Percentiles rank a stretch among this genome's conserved stretches.
phyloP scores from a whole-genome alignment of 345 rosid species.

The Salix viminalis region DNA sequence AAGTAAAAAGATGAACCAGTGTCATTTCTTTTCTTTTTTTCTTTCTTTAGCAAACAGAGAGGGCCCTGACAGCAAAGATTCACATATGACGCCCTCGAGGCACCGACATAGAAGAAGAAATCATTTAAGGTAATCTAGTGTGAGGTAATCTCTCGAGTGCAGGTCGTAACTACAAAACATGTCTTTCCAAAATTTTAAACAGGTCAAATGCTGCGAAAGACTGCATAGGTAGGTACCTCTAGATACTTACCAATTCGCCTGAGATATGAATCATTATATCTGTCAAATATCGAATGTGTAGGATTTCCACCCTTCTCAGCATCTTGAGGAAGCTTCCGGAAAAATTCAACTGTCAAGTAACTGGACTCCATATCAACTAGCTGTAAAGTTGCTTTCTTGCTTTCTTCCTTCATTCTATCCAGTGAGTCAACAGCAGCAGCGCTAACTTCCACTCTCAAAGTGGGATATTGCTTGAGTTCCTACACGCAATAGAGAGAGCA shows the following conservation, averaged over 20 bases:
- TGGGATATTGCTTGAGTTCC: conserved; percentile 94
- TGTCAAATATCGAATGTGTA: conserved; percentile 76
- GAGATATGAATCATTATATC: conserved; percentile 86
- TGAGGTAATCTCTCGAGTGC: background rate
- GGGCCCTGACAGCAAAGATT: too few relatives aligned
- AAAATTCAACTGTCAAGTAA: conserved; percentile 90
- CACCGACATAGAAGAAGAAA: too few relatives aligned
- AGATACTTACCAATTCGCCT: conserved; percentile 61
- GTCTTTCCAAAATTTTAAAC: background rate
- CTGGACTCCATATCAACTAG: conserved; percentile 91
- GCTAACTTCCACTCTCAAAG: conserved; percentile 77
- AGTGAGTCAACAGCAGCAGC: conserved; percentile 76
- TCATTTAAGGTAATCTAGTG: background rate
- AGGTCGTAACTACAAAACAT: background rate
- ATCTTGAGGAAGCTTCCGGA: conserved; percentile 95
- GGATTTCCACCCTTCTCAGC: conserved; percentile 96
- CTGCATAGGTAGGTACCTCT: background rate
- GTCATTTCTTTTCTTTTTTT: too few relatives aligned
- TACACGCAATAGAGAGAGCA: conserved; percentile 20
- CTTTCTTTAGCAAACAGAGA: too few relatives aligned
- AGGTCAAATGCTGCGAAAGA: background rate
- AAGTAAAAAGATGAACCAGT: too few relatives aligned
- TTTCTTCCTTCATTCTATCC: conserved; percentile 89
- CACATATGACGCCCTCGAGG: too few relatives aligned
- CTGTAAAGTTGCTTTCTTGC: conserved; percentile 79